Evolutionary conservation across 768 basidiomycete genomes (phyloP).

Genomic region (Pholiota microspora): DNA sequence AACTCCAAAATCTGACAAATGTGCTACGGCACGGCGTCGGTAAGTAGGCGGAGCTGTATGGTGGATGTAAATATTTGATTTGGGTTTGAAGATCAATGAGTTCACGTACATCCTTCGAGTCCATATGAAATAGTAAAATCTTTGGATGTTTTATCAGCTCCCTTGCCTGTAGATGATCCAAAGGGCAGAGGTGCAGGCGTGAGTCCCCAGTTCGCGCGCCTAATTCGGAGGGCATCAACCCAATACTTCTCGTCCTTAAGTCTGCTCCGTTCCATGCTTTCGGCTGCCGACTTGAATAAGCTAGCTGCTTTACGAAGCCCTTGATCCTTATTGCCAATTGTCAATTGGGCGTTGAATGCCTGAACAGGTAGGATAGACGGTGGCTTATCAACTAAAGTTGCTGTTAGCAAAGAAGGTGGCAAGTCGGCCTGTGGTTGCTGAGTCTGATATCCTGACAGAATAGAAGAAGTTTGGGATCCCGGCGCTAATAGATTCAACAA

Average conservation of each 20-base stretch:
- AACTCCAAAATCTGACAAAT: slow-evolving; percentile 50
- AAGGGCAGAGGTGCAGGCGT: slow-evolving; percentile 75
- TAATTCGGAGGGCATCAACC: slow-evolving; percentile 76
- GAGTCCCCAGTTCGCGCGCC: slow-evolving; percentile 77
- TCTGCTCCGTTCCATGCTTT: slow-evolving; percentile 63
- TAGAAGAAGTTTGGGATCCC: slow-evolving; percentile 27
- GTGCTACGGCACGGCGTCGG: slow-evolving; percentile 69
- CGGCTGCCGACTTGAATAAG: slow-evolving; percentile 68
- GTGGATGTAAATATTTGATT: not conserved
- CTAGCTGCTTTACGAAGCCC: slow-evolving; percentile 71
- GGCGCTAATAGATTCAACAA: slow-evolving; percentile 60
- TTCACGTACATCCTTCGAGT: slow-evolving; percentile 71
- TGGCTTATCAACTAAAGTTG: slow-evolving; percentile 66
- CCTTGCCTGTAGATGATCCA: slow-evolving; percentile 70
- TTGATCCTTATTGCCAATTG: slow-evolving; percentile 79
- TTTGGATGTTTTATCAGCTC: slow-evolving; percentile 75
- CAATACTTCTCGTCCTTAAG: slow-evolving; percentile 72
- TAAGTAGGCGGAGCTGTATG: slow-evolving; percentile 58
- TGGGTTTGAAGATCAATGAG: not conserved
- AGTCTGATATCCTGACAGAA: slow-evolving; percentile 39
- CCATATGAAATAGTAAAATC: slow-evolving; percentile 82
- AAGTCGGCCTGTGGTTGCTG: slow-evolving; percentile 21
- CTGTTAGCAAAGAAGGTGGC: slow-evolving; percentile 39
- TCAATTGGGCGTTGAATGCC: slow-evolving; percentile 69
- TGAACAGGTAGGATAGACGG: slow-evolving; percentile 64